phyloP scores from a whole-genome alignment of 176 grass and related monocot genomes.

The Zizania latifolia region DNA sequence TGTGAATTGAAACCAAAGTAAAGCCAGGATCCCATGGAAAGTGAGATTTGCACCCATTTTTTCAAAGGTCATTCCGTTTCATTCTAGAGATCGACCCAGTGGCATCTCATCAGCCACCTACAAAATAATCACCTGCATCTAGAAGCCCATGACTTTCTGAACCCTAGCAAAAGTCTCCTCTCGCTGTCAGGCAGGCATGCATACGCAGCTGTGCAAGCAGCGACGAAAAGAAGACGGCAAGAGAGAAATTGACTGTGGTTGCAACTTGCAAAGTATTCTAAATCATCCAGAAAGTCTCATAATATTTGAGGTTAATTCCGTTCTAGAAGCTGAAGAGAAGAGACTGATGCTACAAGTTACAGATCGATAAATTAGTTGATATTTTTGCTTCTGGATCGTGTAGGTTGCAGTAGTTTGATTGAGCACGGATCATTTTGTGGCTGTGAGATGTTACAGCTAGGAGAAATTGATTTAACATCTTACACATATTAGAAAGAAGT shows the following conservation, averaged over 20 bases:
- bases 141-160: slow-evolving; percentile 22
- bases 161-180: not conserved
- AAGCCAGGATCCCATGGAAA: not conserved
- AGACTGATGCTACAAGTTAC: not conserved
- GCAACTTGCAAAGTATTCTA: no score
- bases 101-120: slow-evolving; percentile 1
- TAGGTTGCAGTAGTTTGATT: not conserved
- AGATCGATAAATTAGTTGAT: not conserved
- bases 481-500: no score
- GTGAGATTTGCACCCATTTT: not conserved
- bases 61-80: not conserved
- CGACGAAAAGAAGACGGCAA: not conserved
- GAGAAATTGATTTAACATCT: no score
- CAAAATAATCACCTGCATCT: not conserved
- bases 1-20: slow-evolving; percentile 4
- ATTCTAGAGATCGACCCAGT: not conserved
- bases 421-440: not conserved
- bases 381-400: not conserved
- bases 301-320: not conserved
- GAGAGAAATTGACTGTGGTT: no score
- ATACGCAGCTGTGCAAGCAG: not conserved
- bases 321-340: not conserved
- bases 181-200: not conserved
- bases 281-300: no score
- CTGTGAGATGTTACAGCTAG: not conserved